A percentile compares a stretch with the other conserved stretches of the same genome.
phyloP scores from a whole-genome alignment of 1,284 basidiomycete genomes.

The Trichosporon sp. region DNA sequence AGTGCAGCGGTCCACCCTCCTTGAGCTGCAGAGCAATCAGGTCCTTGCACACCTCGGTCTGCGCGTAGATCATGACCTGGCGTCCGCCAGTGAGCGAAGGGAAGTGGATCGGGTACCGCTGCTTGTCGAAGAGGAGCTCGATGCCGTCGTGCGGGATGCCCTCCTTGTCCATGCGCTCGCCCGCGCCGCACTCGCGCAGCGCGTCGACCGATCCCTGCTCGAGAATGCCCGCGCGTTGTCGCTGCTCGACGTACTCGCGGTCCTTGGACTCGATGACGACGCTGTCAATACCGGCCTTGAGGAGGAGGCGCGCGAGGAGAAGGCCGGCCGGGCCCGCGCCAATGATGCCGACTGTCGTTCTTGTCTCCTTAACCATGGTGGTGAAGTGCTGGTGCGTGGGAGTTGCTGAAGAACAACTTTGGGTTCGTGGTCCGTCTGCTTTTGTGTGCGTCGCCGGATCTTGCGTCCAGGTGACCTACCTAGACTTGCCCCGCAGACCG shows the following conservation, averaged over 20 bases:
- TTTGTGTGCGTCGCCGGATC: slow-evolving; percentile 12
- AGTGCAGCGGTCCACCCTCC: slow-evolving; percentile 30
- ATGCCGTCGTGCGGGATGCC: slow-evolving; percentile 33
- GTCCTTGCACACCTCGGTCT: slow-evolving; percentile 37
- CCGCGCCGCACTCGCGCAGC: slow-evolving; percentile 30
- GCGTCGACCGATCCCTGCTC: slow-evolving; percentile 34
- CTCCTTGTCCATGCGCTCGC: slow-evolving; percentile 34
- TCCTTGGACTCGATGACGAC: slow-evolving; percentile 35
- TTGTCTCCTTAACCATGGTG: slow-evolving; percentile 23
- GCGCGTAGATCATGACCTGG: slow-evolving; percentile 36
- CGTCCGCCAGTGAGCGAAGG: slow-evolving; percentile 30
- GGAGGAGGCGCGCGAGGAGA: slow-evolving; percentile 31
- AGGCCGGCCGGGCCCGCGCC: slow-evolving; percentile 33
- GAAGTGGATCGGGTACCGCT: slow-evolving; percentile 32
- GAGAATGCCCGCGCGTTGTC: slow-evolving; percentile 34
- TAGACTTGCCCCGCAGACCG: not conserved
- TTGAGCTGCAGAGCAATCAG: slow-evolving; percentile 33
- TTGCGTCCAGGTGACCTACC: not conserved
- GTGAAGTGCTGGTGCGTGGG: not conserved
- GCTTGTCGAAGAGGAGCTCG: slow-evolving; percentile 32
- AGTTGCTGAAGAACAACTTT: not conserved
- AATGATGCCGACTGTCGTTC: slow-evolving; percentile 35
- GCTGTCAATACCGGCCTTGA: slow-evolving; percentile 28
- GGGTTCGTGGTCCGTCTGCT: not conserved
- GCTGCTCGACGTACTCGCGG: slow-evolving; percentile 36